Percentiles rank a stretch among this genome's conserved stretches.
These are phyloP conservation scores for Pestalotiopsis sp. DNA, from an alignment of 2,329 filamentous ascomycete genomes.

Conservation along the genomic window DNA sequence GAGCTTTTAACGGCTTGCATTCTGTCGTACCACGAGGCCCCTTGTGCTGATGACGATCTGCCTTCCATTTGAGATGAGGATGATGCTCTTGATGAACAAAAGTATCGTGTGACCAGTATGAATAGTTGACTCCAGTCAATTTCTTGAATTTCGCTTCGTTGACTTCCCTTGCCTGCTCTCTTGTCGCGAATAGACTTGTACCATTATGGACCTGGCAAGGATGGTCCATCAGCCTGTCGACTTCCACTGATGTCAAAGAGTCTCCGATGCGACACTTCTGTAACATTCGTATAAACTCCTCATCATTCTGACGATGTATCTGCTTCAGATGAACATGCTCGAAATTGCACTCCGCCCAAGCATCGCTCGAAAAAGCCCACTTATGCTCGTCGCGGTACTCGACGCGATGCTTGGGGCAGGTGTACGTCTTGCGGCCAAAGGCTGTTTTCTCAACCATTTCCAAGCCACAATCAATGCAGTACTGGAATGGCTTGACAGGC, in stretches of 20 bases:
- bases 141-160: conserved; percentile 37
- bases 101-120: conserved; percentile 40
- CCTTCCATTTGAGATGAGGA: conserved; percentile 28
- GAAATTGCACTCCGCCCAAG: conserved; percentile 59
- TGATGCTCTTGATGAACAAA: conserved; percentile 39
- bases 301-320: conserved; percentile 61
- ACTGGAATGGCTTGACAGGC: conserved; percentile 58
- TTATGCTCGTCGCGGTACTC: conserved; percentile 51
- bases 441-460: conserved; percentile 22
- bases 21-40: conserved; percentile 20
- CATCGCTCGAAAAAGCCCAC: conserved; percentile 61
- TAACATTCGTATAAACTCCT: conserved; percentile 55
- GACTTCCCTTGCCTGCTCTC: conserved; percentile 37
- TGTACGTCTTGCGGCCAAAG: conserved; percentile 24
- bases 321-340: conserved; percentile 52
- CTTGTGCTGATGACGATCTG: conserved; percentile 16
- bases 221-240: conserved; percentile 47
- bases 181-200: conserved; percentile 47
- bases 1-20: conserved; percentile 30
- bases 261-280: conserved; percentile 40
- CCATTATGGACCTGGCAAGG: conserved; percentile 42
- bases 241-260: conserved; percentile 38
- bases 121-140: conserved; percentile 30
- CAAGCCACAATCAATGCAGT: conserved; percentile 53
- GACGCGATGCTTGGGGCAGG: conserved; percentile 35